phyloP scores from a whole-genome alignment of 352 stramenopile species.

The Pythium inflatum region DNA sequence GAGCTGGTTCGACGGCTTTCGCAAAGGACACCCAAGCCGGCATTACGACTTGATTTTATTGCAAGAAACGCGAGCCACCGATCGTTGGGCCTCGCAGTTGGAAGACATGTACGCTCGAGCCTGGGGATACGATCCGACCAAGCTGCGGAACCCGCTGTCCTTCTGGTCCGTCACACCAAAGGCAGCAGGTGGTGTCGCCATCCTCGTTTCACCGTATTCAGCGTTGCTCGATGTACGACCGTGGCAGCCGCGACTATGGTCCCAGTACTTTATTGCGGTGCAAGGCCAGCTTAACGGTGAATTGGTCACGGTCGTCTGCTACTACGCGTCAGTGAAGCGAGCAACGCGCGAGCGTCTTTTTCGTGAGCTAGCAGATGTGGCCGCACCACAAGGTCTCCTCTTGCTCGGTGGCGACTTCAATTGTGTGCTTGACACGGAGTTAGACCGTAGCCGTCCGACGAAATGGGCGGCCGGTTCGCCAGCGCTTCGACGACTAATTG shows the following conservation, averaged over 20 bases:
- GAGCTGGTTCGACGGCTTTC: background rate
- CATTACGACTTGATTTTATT: background rate
- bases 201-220: background rate
- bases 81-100: background rate
- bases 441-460: conserved; percentile 9
- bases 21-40: background rate
- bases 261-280: background rate
- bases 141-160: background rate
- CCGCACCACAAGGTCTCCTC: background rate
- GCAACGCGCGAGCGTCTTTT: background rate
- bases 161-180: background rate
- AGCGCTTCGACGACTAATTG: background rate
- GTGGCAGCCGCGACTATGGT: background rate
- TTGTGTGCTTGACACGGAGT: background rate
- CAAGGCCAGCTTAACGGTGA: background rate
- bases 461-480: background rate
- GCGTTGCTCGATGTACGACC: background rate
- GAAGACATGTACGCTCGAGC: background rate
- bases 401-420: conserved; percentile 20
- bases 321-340: background rate
- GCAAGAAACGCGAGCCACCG: conserved; percentile 2
- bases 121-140: background rate
- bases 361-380: background rate
- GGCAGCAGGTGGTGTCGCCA: background rate
- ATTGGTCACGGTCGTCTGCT: background rate